phyloP scores from a whole-genome alignment of 1,284 basidiomycete genomes.

The Sporisorium exsertum region DNA sequence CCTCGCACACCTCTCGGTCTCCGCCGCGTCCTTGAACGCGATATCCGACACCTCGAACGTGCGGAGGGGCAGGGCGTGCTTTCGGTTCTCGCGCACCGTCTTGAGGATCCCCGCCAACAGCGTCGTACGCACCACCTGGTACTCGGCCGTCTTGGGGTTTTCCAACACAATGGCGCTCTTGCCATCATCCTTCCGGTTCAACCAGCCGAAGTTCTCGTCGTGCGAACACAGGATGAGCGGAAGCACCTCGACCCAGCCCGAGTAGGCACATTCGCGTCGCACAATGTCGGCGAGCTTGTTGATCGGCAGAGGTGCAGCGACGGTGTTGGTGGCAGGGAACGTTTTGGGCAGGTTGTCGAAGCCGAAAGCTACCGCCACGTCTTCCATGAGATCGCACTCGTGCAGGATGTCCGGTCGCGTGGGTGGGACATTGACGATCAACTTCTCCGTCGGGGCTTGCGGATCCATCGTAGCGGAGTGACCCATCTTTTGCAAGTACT shows the following conservation, averaged over 20 bases:
- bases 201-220: slow-evolving; percentile 95
- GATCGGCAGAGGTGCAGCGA: slow-evolving; percentile 89
- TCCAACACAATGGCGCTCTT: slow-evolving; percentile 87
- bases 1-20: slow-evolving; percentile 81
- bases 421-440: slow-evolving; percentile 83
- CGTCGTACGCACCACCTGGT: slow-evolving; percentile 96
- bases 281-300: slow-evolving; percentile 92
- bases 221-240: slow-evolving; percentile 97
- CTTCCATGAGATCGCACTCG: slow-evolving; percentile 98
- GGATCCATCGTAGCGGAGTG: slow-evolving; percentile 58
- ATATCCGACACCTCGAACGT: slow-evolving; percentile 96
- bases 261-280: slow-evolving; percentile 88
- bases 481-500: slow-evolving; percentile 80
- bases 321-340: slow-evolving; percentile 94
- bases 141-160: slow-evolving; percentile 97
- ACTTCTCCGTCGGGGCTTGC: slow-evolving; percentile 73
- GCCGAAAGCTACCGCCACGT: slow-evolving; percentile 95
- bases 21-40: slow-evolving; percentile 83
- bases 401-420: slow-evolving; percentile 97
- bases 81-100: slow-evolving; percentile 94
- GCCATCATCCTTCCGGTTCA: slow-evolving; percentile 87
- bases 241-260: slow-evolving; percentile 94
- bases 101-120: slow-evolving; percentile 95
- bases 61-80: slow-evolving; percentile 89
- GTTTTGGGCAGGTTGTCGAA: slow-evolving; percentile 94